Evolutionary conservation across 2,329 filamentous ascomycete species (phyloP).

Genomic region (Pseudofabraea citricarpa): DNA sequence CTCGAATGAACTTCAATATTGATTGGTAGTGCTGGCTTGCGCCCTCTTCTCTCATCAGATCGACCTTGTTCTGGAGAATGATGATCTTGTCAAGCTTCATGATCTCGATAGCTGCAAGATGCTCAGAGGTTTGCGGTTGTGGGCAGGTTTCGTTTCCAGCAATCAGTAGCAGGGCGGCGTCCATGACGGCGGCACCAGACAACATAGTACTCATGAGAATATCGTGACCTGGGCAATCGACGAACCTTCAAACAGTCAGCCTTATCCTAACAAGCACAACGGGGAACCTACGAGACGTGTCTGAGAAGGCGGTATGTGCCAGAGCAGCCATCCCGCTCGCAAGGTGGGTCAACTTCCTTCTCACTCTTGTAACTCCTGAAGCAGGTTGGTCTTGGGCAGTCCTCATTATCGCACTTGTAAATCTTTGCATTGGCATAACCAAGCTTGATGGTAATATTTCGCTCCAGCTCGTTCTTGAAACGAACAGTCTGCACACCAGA

Average conservation of each 20-base stretch:
- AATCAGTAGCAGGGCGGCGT: constrained; percentile 91
- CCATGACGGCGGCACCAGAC: constrained; percentile 99
- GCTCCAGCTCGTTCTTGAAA: constrained; percentile 99
- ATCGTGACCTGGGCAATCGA: constrained; percentile 98
- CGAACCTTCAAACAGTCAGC: constrained; percentile 59
- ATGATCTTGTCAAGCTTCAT: constrained; percentile 99
- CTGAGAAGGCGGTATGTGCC: constrained; percentile 85
- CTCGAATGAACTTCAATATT: constrained; percentile 96
- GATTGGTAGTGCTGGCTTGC: constrained; percentile 93
- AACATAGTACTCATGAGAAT: constrained; percentile 99
- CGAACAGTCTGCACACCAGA: constrained; percentile 97
- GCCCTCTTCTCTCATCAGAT: constrained; percentile 94
- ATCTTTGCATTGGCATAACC: constrained; percentile 99
- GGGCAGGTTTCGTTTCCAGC: constrained; percentile 98
- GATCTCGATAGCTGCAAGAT: constrained; percentile 98
- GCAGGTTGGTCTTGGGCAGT: constrained; percentile 90
- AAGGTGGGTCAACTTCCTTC: constrained; percentile 95
- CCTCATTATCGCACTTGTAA: constrained; percentile 92
- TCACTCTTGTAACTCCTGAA: constrained; percentile 98
- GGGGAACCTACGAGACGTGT: constrained; percentile 76
- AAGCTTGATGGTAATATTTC: constrained; percentile 99
- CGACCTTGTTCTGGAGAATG: constrained; percentile 99
- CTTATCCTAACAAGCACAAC: constrained; percentile 1
- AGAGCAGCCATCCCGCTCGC: constrained; percentile 85
- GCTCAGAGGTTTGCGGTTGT: constrained; percentile 96